Conservation (phyloP, 139 green algal species). For the Closterium sp. region DNA sequence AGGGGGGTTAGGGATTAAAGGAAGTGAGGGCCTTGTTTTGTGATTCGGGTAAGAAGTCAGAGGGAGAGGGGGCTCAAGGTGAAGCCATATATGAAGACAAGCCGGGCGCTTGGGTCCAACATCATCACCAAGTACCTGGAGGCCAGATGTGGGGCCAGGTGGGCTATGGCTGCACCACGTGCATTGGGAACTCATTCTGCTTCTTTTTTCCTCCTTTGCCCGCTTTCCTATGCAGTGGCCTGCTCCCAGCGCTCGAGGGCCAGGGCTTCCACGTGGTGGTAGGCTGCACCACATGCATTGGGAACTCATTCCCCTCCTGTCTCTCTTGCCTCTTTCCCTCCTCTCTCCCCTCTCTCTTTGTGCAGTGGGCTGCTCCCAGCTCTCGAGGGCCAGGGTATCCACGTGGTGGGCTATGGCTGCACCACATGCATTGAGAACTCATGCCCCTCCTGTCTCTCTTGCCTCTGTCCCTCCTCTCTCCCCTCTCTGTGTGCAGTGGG, state of each 20-base stretch:
- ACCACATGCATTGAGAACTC: neutral
- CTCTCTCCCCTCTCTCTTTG: neutral
- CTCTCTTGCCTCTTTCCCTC: too few species aligned
- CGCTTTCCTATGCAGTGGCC: neutral
- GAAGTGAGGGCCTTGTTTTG: too few species aligned
- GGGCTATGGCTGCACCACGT: neutral
- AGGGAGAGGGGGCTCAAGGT: conserved; percentile 14
- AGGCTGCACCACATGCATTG: neutral
- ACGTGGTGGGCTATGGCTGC: neutral
- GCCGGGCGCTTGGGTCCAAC: conserved; percentile 37
- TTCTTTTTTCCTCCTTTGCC: neutral
- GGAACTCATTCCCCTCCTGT: too few species aligned
- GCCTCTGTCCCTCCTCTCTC: neutral
- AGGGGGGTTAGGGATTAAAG: neutral
- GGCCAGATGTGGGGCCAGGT: neutral
- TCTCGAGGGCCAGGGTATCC: neutral
- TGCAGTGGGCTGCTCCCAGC: neutral
- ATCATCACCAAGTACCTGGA: conserved; percentile 50
- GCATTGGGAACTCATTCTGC: neutral
- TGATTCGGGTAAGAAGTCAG: too few species aligned
- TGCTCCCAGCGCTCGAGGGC: neutral
- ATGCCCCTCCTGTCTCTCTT: too few species aligned
- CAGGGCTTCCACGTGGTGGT: neutral
- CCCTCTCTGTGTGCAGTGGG: neutral
- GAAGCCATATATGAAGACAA: conserved; percentile 51